A percentile compares a stretch with the other conserved stretches of the same genome.
Evolutionary conservation across 108 stramenopile genomes (phyloP).

Genomic region (Nitzschia putrida): DNA sequence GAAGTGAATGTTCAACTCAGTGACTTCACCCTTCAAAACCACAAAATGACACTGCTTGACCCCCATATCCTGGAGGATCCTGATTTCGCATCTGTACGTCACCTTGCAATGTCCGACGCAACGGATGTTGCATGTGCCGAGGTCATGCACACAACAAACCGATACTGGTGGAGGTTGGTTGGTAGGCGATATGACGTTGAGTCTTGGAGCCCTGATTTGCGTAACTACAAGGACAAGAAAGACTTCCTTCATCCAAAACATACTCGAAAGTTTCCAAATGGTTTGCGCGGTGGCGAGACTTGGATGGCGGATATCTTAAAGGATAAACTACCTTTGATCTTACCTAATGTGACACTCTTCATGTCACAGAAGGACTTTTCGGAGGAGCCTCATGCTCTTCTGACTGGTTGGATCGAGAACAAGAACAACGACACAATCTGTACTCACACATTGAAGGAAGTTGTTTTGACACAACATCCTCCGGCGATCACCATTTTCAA

Average conservation of each 20-base stretch:
- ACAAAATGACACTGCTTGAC: conserved; percentile 95
- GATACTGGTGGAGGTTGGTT: conserved; percentile 95
- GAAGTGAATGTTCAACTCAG: conserved; percentile 95
- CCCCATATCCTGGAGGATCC: conserved; percentile 84
- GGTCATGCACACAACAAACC: conserved; percentile 93
- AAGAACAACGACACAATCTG: conserved; percentile 49
- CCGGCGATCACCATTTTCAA: conserved; percentile 93
- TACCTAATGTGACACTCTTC: conserved; percentile 88
- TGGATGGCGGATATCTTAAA: conserved; percentile 92
- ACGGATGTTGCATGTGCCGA: conserved; percentile 93
- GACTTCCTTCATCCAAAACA: conserved; percentile 61
- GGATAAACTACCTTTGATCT: conserved; percentile 80
- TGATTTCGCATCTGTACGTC: conserved; percentile 77
- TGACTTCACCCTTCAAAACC: conserved; percentile 97
- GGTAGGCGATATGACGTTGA: conserved; percentile 96
- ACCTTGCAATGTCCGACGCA: conserved; percentile 64
- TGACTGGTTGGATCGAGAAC: conserved; percentile 90
- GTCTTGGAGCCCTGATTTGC: conserved; percentile 88
- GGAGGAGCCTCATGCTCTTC: conserved; percentile 79
- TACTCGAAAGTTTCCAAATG: conserved; percentile 77
- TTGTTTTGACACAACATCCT: conserved; percentile 92
- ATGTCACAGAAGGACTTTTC: conserved; percentile 82
- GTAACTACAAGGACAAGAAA: conserved; percentile 86
- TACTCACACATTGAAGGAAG: conserved; percentile 93
- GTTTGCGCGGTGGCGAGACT: conserved; percentile 68